Evolutionary conservation across 768 basidiomycete species (phyloP), one percentile per base, ranked within the genome.

Genomic region (Leccinum subtestaceum): DNA sequence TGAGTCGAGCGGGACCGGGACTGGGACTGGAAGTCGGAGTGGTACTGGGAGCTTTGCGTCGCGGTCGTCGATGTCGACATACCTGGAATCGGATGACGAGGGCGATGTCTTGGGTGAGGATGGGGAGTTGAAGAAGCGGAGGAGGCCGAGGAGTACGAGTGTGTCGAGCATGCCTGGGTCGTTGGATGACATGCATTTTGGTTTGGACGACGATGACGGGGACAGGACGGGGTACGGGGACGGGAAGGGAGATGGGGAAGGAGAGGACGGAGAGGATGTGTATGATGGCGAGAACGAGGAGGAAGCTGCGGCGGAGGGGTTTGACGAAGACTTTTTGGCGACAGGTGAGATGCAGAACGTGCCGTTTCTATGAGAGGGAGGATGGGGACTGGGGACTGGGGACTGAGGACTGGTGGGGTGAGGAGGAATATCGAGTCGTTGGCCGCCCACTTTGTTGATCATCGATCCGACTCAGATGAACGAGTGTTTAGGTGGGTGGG

Each of bases 141-240:
- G 72, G 59, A 69, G 81, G 43, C 63, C 70, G 54, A 76, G 88
- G 62, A 78, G 81, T 60, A 78, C 81, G 67, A 91, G 91, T 63
- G 82, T 88, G 72, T 84, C 84, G 45, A 93, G 91, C 67, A 93
- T 95, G 89, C 93, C 91, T 12, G 93, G 93, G 31, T 88, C 90
- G 21, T 72, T 93, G 60, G 84, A 88, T 53, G 82, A 87, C 60
- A 77, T 80, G 66, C 76, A 82, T 52, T 83, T 85, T 60, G 82
- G 76, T 15, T 72, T 82, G 61, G 82, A 83, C 47, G 81, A 84
- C 10, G 81, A 78, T 8, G 84, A 83, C 10, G 77, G 75, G 46
- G 11, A 47, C 21, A 11, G 38, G 17, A 23, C 6, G 11, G 11
- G 32, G 32, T 32, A 32, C 0, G 76, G 74, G 12, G 66, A 64